phyloP scores from a whole-genome alignment of 2,329 filamentous ascomycete species.

The Paecilomyces niveus region DNA sequence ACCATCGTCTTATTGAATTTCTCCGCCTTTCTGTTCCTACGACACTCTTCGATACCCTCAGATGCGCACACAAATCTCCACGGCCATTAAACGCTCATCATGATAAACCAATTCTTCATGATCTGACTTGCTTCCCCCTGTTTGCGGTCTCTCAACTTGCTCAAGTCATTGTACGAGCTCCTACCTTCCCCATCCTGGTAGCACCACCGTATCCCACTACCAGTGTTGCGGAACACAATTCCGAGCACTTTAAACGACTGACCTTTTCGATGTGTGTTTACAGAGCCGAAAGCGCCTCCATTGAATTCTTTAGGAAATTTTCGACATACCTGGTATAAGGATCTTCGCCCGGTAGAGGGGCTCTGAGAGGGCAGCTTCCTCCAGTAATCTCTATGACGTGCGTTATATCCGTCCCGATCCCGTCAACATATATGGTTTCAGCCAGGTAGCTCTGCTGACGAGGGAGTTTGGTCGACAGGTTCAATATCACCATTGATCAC shows the following conservation, averaged over 20 bases:
- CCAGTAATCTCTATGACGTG: constrained; percentile 4
- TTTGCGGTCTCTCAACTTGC: neutral
- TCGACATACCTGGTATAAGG: neutral
- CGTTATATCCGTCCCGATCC: neutral
- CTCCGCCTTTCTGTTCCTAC: neutral
- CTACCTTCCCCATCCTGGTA: neutral
- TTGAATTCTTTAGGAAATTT: neutral
- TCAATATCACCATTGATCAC: constrained; percentile 38
- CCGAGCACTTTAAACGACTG: neutral
- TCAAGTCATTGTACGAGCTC: neutral
- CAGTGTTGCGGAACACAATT: no score
- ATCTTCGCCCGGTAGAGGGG: constrained; percentile 2
- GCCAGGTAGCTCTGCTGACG: neutral
- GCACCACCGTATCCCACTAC: neutral
- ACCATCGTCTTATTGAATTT: neutral
- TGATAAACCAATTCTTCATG: neutral
- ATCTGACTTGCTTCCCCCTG: neutral
- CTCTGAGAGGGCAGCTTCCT: constrained; percentile 8
- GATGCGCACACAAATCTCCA: neutral
- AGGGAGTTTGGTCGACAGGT: constrained; percentile 19
- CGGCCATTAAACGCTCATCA: neutral
- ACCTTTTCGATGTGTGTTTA: neutral
- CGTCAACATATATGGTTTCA: neutral
- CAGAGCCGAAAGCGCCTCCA: neutral
- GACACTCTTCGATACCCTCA: neutral